phyloP scores from a whole-genome alignment of 495 filamentous ascomycete species.

The Platismatia glauca region DNA sequence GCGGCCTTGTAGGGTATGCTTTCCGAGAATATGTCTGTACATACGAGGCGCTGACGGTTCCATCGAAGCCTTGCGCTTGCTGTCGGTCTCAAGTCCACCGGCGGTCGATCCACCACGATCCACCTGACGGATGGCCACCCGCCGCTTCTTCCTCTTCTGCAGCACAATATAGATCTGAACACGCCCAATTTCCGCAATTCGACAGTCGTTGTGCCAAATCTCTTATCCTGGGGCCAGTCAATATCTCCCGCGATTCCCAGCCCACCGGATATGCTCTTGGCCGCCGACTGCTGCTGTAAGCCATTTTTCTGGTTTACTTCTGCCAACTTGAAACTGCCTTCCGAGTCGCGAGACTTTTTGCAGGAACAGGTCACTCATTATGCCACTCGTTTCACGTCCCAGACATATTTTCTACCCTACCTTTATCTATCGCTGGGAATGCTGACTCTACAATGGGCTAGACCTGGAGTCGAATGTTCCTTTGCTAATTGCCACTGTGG shows the following conservation, averaged over 20 bases:
- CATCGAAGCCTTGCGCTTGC: slow-evolving; percentile 32
- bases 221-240: slow-evolving; percentile 14
- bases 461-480: slow-evolving; percentile 80
- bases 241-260: slow-evolving; percentile 16
- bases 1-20: slow-evolving; percentile 66
- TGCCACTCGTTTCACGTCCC: too few species aligned
- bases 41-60: slow-evolving; percentile 24
- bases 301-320: too few species aligned
- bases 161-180: slow-evolving; percentile 76
- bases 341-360: too few species aligned
- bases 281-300: slow-evolving; percentile 95
- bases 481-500: slow-evolving; percentile 69
- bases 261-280: slow-evolving; percentile 71
- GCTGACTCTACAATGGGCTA: too few species aligned
- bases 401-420: too few species aligned
- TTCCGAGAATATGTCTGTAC: neutral
- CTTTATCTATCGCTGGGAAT: too few species aligned
- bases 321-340: too few species aligned
- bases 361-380: too few species aligned
- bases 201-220: slow-evolving; percentile 54
- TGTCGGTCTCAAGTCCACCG: slow-evolving; percentile 38
- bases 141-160: slow-evolving; percentile 74
- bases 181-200: slow-evolving; percentile 35
- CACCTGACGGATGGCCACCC: slow-evolving; percentile 67
- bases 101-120: slow-evolving; percentile 2